phyloP scores from a whole-genome alignment of 2,329 filamentous ascomycete species.

The Samsoniella hepiali region DNA sequence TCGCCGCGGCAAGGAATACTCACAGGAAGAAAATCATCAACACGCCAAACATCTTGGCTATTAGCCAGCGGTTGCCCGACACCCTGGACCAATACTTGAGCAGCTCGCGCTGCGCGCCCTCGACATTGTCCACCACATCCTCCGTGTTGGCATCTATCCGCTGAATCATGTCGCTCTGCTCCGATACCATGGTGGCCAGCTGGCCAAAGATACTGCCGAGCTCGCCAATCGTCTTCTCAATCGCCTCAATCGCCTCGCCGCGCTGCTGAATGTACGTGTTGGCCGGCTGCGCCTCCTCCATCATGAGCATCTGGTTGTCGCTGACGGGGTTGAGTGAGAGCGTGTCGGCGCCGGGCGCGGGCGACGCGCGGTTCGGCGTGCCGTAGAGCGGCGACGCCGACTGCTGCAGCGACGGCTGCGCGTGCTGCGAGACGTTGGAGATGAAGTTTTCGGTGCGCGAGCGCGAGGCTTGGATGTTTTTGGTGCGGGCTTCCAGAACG shows the following conservation, averaged over 20 bases:
- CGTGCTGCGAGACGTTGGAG: slow-evolving; percentile 77
- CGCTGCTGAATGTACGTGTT: slow-evolving; percentile 91
- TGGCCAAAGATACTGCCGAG: slow-evolving; percentile 90
- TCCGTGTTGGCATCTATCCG: slow-evolving; percentile 96
- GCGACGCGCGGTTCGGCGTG: slow-evolving; percentile 65
- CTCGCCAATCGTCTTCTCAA: slow-evolving; percentile 92
- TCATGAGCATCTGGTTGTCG: slow-evolving; percentile 81
- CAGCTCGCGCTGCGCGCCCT: slow-evolving; percentile 89
- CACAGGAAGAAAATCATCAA: slow-evolving; percentile 88
- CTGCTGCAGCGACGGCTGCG: slow-evolving; percentile 64
- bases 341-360: slow-evolving; percentile 65
- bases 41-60: slow-evolving; percentile 76
- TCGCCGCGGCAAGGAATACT: slow-evolving; percentile 27
- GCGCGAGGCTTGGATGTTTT: slow-evolving; percentile 93
- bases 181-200: slow-evolving; percentile 91
- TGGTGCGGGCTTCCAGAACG: slow-evolving; percentile 90
- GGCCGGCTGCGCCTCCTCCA: slow-evolving; percentile 85
- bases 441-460: slow-evolving; percentile 96
- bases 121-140: slow-evolving; percentile 97
- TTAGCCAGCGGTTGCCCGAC: slow-evolving; percentile 90
- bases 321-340: slow-evolving; percentile 78
- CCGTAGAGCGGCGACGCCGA: slow-evolving; percentile 86
- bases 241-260: slow-evolving; percentile 93
- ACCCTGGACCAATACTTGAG: slow-evolving; percentile 97
- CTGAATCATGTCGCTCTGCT: slow-evolving; percentile 97